Base-by-base conservation (phyloP, 305 asterid species). In the Fraxinus paxiana region DNA sequence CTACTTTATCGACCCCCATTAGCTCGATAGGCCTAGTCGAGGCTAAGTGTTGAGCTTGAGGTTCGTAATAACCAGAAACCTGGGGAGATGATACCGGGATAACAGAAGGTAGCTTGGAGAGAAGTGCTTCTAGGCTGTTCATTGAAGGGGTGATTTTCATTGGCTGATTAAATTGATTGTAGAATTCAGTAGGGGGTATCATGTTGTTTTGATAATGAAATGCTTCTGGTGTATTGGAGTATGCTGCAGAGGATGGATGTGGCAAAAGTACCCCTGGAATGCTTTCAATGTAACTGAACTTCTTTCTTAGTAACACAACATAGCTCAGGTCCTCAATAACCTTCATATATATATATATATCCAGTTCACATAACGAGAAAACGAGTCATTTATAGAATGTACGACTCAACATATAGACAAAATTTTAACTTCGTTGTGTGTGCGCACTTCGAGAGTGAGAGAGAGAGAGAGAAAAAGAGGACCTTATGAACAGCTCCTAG, bases 101-200 rank as follows among this genome's bases (percentile, higher is more conserved):
- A 35, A 96, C 99, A 0, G 97, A 92, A 4, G 99, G 99, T 0
- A 96, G 91, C 56, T 96, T 96, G 3, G 99, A 96, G 70, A 96
- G 92, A 67, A 96, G 97, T 81, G 99, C 97, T 79, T 96, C 98
- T 0, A 96, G 98, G 85, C 99, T 96, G 86, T 92, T 96, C 99
- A 96, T 94, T 1, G 99, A 96, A 0, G 98, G 99, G 12, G 98
- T 82, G 30, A 96, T 87, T 54, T 87, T 90, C 92, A 91, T 86
- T 33, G 92, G 84, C 1, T 83, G 83, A 37, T 84, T 79, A 78
- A 85, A 82, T 73, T 91, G 93, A 33, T 89, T 86, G 17, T 83
- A 86, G 30, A 75, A 84, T 15, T 90, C 87, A 43, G 79, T 54
- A 1, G 84, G 67, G 24, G 84, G 86, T 0, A 81, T 9, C 12